Base-by-base conservation (phyloP, 2,329 filamentous ascomycete genomes). In the Proliferodiscus dingleyae region DNA sequence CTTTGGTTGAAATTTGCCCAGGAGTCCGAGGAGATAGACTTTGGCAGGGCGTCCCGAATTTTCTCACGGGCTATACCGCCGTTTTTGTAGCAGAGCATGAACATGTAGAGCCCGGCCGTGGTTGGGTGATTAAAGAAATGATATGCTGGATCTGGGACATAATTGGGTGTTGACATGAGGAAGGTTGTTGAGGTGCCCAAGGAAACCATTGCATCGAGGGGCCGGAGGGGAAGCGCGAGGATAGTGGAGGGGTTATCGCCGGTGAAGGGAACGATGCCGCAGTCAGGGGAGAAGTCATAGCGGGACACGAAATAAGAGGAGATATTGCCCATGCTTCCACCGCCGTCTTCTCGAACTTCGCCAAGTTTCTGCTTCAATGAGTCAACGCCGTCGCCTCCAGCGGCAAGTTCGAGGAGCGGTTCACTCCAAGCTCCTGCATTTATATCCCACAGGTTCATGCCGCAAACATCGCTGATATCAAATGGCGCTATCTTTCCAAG, bases 11-110 rank as follows among this genome's bases (percentile, higher is more conserved):
- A 98, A 41, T 68, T 74, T 41, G 80, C 77, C 93, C 93, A 98
- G 9, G 74, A 71, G 45, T 83, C 74, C 8, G 71, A 65, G 21
- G 69, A 67, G 18, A 70, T 66, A 32, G 64, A 62, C 45, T 67
- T 58, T 51, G 89, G 85, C 42, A 97, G 79, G 0, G 79, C 75
- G 62, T 98, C 89, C 44, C 93, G 85, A 51, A 97, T 80, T 59
- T 87, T 83, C 65, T 98, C 93, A 36, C 93, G 85, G 2, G 93
- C 91, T 1, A 97, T 80, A 2, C 89, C 89, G 56, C 93, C 93
- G 68, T 98, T 98, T 70, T 97, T 97, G 74, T 97, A 98, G 75
- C 93, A 98, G 28, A 98, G 81, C 93, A 98, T 98, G 69, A 98
- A 97, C 93, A 98, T 97, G 77, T 95, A 96, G 49, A 96, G 78